Conservation (phyloP, 2,329 filamentous ascomycete genomes). For the Bipolaris gigantea region DNA sequence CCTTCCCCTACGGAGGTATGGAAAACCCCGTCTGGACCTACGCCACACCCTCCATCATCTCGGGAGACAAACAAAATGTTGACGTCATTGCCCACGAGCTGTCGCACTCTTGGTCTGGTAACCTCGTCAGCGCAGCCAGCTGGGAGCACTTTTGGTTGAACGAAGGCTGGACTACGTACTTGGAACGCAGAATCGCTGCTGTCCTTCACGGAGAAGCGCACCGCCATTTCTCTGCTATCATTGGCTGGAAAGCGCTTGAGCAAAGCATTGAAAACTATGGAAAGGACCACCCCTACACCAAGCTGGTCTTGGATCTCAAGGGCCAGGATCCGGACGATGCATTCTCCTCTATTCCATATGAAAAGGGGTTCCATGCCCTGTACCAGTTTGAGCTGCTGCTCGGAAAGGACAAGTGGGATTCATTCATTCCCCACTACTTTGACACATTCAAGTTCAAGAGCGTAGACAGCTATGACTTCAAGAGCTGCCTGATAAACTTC, state of each 20-base stretch:
- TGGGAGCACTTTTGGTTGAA: constrained; percentile 79
- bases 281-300: constrained; percentile 87
- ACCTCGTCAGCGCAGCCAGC: constrained; percentile 74
- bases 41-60: constrained; percentile 91
- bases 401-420: constrained; percentile 84
- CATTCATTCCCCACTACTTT: constrained; percentile 96
- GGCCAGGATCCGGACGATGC: constrained; percentile 94
- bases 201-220: constrained; percentile 79
- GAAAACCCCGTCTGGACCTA: constrained; percentile 96
- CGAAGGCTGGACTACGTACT: constrained; percentile 90
- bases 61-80: constrained; percentile 78
- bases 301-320: constrained; percentile 82
- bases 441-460: constrained; percentile 81
- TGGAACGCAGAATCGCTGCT: constrained; percentile 82
- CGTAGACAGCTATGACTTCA: constrained; percentile 93
- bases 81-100: constrained; percentile 93
- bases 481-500: constrained; percentile 81
- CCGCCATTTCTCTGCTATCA: constrained; percentile 92
- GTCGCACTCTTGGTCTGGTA: constrained; percentile 81
- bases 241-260: constrained; percentile 88
- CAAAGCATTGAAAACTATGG: constrained; percentile 80
- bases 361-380: constrained; percentile 94
- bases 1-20: constrained; percentile 66
- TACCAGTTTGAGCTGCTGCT: constrained; percentile 87
- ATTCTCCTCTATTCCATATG: constrained; percentile 89